These are phyloP conservation scores for Alternaria consortialis DNA, from an alignment of 2,329 filamentous ascomycete species.

Conservation along the genomic window DNA sequence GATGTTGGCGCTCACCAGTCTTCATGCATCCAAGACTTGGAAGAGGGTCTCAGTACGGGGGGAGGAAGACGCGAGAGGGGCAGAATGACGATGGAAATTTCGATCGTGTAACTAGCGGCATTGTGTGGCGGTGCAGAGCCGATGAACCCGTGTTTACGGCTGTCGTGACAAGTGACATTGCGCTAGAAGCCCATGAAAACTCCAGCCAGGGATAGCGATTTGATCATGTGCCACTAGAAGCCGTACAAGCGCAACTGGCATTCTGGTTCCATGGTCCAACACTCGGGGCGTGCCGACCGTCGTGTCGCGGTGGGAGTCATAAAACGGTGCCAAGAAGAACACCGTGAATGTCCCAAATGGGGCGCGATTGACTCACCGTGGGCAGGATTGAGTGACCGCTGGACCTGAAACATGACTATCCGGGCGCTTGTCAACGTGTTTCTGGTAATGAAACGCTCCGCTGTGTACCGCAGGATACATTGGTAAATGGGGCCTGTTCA, in stretches of 20 bases:
- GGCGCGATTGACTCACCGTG: slow-evolving; percentile 26
- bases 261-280: slow-evolving; percentile 16
- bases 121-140: slow-evolving; percentile 16
- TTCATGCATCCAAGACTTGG: slow-evolving; percentile 23
- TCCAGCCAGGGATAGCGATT: slow-evolving; percentile 28
- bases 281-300: slow-evolving; percentile 32
- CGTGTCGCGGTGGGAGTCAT: slow-evolving; percentile 32
- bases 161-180: slow-evolving; percentile 35
- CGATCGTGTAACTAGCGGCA: slow-evolving; percentile 23
- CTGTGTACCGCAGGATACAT: slow-evolving; percentile 2
- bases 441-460: not conserved
- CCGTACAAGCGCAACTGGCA: slow-evolving; percentile 13
- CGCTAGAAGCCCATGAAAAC: slow-evolving; percentile 28
- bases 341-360: slow-evolving; percentile 9
- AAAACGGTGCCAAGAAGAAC: slow-evolving; percentile 12
- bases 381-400: slow-evolving; percentile 10
- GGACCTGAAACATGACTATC: not conserved
- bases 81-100: not conserved
- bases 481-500: slow-evolving; percentile 22
- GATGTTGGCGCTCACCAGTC: slow-evolving; percentile 8
- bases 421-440: not conserved
- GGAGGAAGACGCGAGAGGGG: not conserved
- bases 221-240: slow-evolving; percentile 12
- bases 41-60: not conserved
- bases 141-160: slow-evolving; percentile 29